These are phyloP conservation scores for Botryotinia convoluta DNA, from an alignment of 2,329 filamentous ascomycete species.

Conservation along the genomic window DNA sequence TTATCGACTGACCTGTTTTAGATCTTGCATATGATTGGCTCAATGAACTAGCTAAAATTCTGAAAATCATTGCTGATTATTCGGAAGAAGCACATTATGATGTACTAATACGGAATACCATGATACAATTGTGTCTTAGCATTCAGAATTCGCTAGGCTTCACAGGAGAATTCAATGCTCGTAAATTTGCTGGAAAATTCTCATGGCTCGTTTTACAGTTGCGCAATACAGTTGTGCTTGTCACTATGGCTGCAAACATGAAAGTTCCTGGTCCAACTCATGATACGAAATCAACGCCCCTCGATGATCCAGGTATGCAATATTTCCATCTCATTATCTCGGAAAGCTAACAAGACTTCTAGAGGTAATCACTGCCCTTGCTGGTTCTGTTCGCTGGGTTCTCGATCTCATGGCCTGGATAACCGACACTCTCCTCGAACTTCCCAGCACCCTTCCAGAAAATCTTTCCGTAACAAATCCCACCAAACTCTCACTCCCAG, in stretches of 20 bases:
- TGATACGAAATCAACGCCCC: conserved; percentile 51
- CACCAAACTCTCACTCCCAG: conserved; percentile 45
- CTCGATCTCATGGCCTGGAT: conserved; percentile 67
- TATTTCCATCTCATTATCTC: conserved; percentile 23
- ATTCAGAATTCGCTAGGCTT: conserved; percentile 78
- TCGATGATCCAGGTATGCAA: conserved; percentile 59
- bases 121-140: conserved; percentile 73
- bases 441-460: conserved; percentile 49
- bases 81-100: conserved; percentile 72
- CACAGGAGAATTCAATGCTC: conserved; percentile 57
- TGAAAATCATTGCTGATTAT: conserved; percentile 77
- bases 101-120: conserved; percentile 67
- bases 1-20: conserved; percentile 35
- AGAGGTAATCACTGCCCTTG: conserved; percentile 71
- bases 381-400: conserved; percentile 76
- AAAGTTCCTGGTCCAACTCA: conserved; percentile 48
- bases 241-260: conserved; percentile 60
- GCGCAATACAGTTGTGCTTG: conserved; percentile 65
- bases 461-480: conserved; percentile 46
- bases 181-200: conserved; percentile 69
- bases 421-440: conserved; percentile 55
- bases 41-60: conserved; percentile 63
- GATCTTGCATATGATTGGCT: conserved; percentile 63
- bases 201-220: conserved; percentile 73
- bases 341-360: background rate